Conservation (phyloP, 257 asterid genomes). For the Solanum paucissectum region DNA sequence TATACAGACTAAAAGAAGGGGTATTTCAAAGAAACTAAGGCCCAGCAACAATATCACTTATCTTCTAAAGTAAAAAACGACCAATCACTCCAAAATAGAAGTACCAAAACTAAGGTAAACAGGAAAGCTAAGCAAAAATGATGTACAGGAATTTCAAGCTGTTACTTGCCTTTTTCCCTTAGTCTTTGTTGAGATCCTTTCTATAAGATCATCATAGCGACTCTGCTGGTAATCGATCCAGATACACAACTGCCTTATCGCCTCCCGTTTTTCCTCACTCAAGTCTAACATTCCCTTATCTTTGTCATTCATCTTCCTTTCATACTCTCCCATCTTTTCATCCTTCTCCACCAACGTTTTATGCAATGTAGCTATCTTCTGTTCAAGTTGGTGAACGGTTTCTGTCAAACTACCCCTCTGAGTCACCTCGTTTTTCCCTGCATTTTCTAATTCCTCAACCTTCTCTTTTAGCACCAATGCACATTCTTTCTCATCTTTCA, state of each 20-base stretch:
- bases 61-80: not conserved
- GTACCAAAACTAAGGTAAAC: not conserved
- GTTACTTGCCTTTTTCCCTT: slow-evolving; percentile 36
- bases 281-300: slow-evolving; percentile 44
- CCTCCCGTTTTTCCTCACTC: slow-evolving; percentile 76
- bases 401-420: slow-evolving; percentile 31
- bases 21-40: not conserved
- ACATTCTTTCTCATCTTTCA: slow-evolving; percentile 28
- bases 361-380: slow-evolving; percentile 31
- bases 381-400: slow-evolving; percentile 24
- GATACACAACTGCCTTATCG: slow-evolving; percentile 63
- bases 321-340: slow-evolving; percentile 28
- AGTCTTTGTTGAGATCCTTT: slow-evolving; percentile 33
- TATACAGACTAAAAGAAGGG: slow-evolving; percentile 18
- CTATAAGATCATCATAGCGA: slow-evolving; percentile 54
- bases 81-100: not conserved
- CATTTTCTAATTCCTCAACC: slow-evolving; percentile 26
- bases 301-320: slow-evolving; percentile 38
- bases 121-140: not conserved
- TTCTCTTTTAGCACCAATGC: slow-evolving; percentile 19
- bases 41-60: not conserved
- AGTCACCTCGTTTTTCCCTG: slow-evolving; percentile 22
- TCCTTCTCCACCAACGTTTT: slow-evolving; percentile 32
- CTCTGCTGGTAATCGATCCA: slow-evolving; percentile 72
- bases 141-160: slow-evolving; percentile 15